Conservation (phyloP, 495 filamentous ascomycete genomes). For the Penicillium turbatum region DNA sequence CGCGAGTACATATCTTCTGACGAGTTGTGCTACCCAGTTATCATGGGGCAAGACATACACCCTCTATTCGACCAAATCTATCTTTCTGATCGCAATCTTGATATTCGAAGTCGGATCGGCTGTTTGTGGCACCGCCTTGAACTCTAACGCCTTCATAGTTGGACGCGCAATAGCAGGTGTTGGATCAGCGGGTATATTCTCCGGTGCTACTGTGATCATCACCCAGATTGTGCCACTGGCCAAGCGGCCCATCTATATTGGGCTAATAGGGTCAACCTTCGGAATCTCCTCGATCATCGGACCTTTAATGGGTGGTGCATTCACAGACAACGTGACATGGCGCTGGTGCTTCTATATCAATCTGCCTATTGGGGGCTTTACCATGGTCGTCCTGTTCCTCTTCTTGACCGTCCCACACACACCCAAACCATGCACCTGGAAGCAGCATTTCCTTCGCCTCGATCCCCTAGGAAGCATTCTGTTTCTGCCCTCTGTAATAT, state of each 20-base stretch:
- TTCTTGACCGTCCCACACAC: slow-evolving; percentile 38
- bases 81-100: slow-evolving; percentile 56
- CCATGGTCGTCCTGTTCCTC: slow-evolving; percentile 44
- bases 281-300: slow-evolving; percentile 52
- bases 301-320: slow-evolving; percentile 33
- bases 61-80: slow-evolving; percentile 53
- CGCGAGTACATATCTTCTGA: slow-evolving; percentile 47
- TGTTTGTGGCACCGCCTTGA: slow-evolving; percentile 69
- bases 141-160: slow-evolving; percentile 64
- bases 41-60: slow-evolving; percentile 60
- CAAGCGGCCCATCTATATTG: slow-evolving; percentile 51
- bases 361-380: slow-evolving; percentile 54
- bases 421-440: slow-evolving; percentile 3
- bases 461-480: slow-evolving; percentile 45
- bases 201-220: slow-evolving; percentile 51
- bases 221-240: slow-evolving; percentile 52
- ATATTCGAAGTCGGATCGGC: slow-evolving; percentile 62
- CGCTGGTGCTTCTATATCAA: slow-evolving; percentile 66
- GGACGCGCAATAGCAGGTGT: slow-evolving; percentile 51
- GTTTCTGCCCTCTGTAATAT: slow-evolving; percentile 50
- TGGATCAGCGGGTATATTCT: slow-evolving; percentile 50
- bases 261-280: slow-evolving; percentile 44
- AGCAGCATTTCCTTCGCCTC: slow-evolving; percentile 43
- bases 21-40: slow-evolving; percentile 43
- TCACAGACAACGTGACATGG: slow-evolving; percentile 40